Evolutionary conservation across 768 basidiomycete genomes (phyloP).

Genomic region (Lactarius sp.): DNA sequence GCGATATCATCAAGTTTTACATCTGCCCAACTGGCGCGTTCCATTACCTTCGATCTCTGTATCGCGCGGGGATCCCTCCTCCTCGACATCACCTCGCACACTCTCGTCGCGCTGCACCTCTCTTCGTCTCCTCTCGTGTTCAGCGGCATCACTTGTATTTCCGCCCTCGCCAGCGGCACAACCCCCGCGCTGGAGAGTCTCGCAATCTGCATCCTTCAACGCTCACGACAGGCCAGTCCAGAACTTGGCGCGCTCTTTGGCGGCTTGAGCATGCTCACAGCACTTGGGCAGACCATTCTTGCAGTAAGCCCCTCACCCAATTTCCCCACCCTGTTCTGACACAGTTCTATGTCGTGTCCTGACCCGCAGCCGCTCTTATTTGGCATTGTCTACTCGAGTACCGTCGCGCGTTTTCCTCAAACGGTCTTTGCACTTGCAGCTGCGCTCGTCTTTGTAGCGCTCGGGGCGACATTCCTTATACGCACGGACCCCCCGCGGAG

Average conservation of each 20-base stretch:
- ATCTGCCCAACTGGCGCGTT: slow-evolving; percentile 48
- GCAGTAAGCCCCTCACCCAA: slow-evolving; percentile 37
- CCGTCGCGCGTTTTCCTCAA: slow-evolving; percentile 60
- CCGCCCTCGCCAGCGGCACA: slow-evolving; percentile 62
- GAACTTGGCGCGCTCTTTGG: slow-evolving; percentile 59
- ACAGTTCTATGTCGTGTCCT: not conserved
- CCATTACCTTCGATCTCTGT: slow-evolving; percentile 64
- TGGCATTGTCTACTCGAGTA: slow-evolving; percentile 58
- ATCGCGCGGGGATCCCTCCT: slow-evolving; percentile 59
- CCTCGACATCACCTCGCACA: slow-evolving; percentile 63
- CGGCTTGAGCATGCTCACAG: slow-evolving; percentile 62
- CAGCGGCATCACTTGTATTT: slow-evolving; percentile 54
- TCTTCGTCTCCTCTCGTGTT: slow-evolving; percentile 45
- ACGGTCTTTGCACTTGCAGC: slow-evolving; percentile 62
- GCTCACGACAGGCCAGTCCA: slow-evolving; percentile 33
- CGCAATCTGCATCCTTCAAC: slow-evolving; percentile 58
- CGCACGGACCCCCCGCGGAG: slow-evolving; percentile 28
- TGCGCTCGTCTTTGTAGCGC: slow-evolving; percentile 46
- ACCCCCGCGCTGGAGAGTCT: slow-evolving; percentile 69
- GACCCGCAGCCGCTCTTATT: slow-evolving; percentile 60
- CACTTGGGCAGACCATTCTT: slow-evolving; percentile 58
- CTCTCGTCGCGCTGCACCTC: slow-evolving; percentile 51
- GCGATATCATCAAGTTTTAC: slow-evolving; percentile 36
- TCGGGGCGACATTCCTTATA: slow-evolving; percentile 44
- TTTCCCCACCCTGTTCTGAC: not conserved